Evolutionary conservation across 75 land plant species (phyloP).

Genomic region (Pinus taeda): DNA sequence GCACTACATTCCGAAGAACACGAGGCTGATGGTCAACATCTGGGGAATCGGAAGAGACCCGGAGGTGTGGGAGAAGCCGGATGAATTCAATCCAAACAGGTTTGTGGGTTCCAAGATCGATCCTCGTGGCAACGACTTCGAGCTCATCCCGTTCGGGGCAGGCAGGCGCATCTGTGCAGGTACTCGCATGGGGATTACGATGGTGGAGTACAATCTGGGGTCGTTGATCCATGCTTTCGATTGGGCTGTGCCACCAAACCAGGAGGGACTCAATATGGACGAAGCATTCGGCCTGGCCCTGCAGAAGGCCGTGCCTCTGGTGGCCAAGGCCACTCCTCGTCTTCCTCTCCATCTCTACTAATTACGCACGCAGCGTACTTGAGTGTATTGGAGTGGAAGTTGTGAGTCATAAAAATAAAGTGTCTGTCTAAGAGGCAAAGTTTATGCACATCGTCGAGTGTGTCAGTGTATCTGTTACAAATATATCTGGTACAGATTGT

Average conservation of each 20-base stretch:
- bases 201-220: constrained; percentile 25
- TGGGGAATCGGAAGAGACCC: constrained; percentile 25
- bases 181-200: constrained; percentile 17
- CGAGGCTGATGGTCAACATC: constrained; percentile 21
- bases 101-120: constrained; percentile 7
- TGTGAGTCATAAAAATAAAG: too few relatives aligned
- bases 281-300: constrained; percentile 18
- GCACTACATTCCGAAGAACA: constrained; percentile 18
- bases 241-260: constrained; percentile 27
- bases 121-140: constrained; percentile 12
- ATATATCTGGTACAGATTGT: too few relatives aligned
- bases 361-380: neutral
- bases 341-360: constrained; percentile 2
- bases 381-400: too few relatives aligned
- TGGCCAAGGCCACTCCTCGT: constrained; percentile 5
- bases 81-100: constrained; percentile 27
- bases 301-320: neutral
- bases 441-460: too few relatives aligned
- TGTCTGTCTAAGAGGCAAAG: too few relatives aligned
- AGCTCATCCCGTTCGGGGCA: constrained; percentile 27
- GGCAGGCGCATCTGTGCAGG: constrained; percentile 23
- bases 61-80: constrained; percentile 17
- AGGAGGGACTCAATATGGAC: constrained; percentile 19
- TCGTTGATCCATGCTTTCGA: constrained; percentile 30
- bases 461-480: too few relatives aligned